These are phyloP conservation scores for Globisporangium yorkense DNA, from an alignment of 352 stramenopile genomes.

Conservation along the genomic window DNA sequence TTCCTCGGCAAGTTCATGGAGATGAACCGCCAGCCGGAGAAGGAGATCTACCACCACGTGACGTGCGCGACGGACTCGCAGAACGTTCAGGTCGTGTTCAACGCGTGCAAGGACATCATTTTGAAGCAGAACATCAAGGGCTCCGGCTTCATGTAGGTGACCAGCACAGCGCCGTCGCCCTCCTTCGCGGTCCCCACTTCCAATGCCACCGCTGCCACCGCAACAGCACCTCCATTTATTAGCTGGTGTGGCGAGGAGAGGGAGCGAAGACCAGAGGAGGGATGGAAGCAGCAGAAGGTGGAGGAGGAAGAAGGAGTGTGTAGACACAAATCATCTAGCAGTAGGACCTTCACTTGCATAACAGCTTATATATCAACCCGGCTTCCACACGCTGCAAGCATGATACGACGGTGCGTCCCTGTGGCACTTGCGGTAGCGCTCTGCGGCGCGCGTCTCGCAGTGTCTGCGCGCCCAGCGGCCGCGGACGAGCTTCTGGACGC, in stretches of 20 bases:
- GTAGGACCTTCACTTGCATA: slow-evolving; percentile 12
- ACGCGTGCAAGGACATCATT: slow-evolving; percentile 95
- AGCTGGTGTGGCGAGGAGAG: slow-evolving; percentile 6
- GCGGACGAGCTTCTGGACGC: no score
- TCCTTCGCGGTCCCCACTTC: not conserved
- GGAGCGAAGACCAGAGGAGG: not conserved
- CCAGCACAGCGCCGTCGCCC: slow-evolving; percentile 1
- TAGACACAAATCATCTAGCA: slow-evolving; percentile 3
- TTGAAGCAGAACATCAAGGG: slow-evolving; percentile 92
- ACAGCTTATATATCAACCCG: slow-evolving; percentile 23
- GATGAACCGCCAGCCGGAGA: slow-evolving; percentile 88
- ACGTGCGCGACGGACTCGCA: slow-evolving; percentile 97
- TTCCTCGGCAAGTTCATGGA: slow-evolving; percentile 94
- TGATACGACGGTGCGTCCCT: no score
- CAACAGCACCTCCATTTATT: slow-evolving; percentile 11
- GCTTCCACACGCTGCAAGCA: no score
- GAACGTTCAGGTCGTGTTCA: slow-evolving; percentile 96
- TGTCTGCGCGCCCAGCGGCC: no score
- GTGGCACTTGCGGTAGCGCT: no score
- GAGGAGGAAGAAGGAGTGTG: not conserved
- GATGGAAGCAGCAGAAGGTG: not conserved
- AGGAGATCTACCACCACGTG: slow-evolving; percentile 94
- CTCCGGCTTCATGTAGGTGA: slow-evolving; percentile 80
- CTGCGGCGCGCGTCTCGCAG: no score
- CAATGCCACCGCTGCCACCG: not conserved